phyloP scores from a whole-genome alignment of 371 early-diverging fungal genomes.

The Mucor lusitanicus region DNA sequence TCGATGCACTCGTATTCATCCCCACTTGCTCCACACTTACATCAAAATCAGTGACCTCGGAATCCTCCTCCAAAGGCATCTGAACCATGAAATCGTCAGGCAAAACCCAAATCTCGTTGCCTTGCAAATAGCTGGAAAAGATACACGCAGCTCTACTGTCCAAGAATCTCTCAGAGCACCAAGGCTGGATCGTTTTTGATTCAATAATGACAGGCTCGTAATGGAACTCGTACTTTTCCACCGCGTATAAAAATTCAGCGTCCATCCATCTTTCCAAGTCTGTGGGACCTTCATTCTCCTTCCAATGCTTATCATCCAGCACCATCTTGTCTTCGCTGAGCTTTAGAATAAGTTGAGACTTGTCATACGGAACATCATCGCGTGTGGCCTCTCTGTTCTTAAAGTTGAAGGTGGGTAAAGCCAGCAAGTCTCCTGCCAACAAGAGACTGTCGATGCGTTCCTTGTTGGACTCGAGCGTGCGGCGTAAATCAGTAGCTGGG shows the following conservation, averaged over 20 bases:
- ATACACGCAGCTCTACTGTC: conserved; percentile 51
- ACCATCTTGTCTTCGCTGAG: conserved; percentile 26
- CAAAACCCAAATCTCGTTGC: conserved; percentile 51
- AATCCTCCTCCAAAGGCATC: conserved; percentile 28
- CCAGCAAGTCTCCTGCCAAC: conserved; percentile 40
- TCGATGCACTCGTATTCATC: neutral
- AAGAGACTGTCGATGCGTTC: conserved; percentile 35
- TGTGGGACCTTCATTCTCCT: conserved; percentile 47
- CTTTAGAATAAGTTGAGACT: conserved; percentile 26
- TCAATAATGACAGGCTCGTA: conserved; percentile 52
- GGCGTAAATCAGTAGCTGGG: conserved; percentile 42
- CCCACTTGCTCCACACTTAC: conserved; percentile 35
- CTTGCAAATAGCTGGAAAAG: conserved; percentile 43
- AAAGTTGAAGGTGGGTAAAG: conserved; percentile 46
- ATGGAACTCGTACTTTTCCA: conserved; percentile 48
- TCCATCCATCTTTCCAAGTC: conserved; percentile 41
- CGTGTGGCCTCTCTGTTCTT: conserved; percentile 9
- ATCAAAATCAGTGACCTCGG: conserved; percentile 46
- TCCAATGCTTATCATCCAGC: conserved; percentile 47
- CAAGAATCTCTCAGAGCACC: conserved; percentile 54
- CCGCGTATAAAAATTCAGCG: conserved; percentile 35
- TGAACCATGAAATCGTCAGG: conserved; percentile 47
- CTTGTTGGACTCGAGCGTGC: conserved; percentile 39
- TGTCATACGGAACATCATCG: conserved; percentile 31
- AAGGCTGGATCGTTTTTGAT: conserved; percentile 43